Conservation (phyloP, 1,284 basidiomycete genomes). For the Cystobasidium slooffiae region DNA sequence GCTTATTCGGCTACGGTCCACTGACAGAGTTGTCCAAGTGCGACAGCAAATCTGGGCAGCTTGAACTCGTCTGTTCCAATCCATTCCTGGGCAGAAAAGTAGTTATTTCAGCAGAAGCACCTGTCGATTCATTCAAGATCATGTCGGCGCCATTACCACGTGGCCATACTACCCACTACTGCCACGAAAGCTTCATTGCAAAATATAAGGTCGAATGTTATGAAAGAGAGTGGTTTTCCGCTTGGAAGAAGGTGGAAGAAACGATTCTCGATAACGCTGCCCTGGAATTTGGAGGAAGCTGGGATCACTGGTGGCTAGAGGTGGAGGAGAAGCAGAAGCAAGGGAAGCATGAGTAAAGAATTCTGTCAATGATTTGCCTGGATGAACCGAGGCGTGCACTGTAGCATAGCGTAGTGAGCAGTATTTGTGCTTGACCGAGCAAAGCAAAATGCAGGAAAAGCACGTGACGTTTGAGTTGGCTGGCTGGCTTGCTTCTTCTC, state of each 20-base stretch:
- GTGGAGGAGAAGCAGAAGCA: conserved; percentile 10
- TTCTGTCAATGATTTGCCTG: background rate
- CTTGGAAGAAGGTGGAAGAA: conserved; percentile 34
- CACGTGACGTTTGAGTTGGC: background rate
- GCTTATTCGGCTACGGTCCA: conserved; percentile 21
- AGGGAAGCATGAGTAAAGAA: background rate
- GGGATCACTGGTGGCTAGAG: conserved; percentile 42
- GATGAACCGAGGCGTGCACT: background rate
- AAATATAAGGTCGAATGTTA: conserved; percentile 22
- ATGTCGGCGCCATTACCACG: conserved; percentile 34
- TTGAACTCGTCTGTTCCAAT: conserved; percentile 33
- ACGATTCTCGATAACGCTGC: conserved; percentile 23
- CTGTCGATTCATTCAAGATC: conserved; percentile 25
- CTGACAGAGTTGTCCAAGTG: conserved; percentile 12
- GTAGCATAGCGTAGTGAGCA: background rate
- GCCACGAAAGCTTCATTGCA: conserved; percentile 32
- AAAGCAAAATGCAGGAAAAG: background rate
- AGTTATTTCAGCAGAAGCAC: conserved; percentile 26
- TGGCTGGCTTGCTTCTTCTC: background rate
- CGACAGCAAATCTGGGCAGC: conserved; percentile 17
- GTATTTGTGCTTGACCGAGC: background rate
- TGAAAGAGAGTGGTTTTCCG: conserved; percentile 19
- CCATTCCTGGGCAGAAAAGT: conserved; percentile 27
- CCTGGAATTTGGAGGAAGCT: conserved; percentile 38
- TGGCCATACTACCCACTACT: conserved; percentile 39